These are phyloP conservation scores for Phellinidium pouzarii DNA, from an alignment of 1,284 basidiomycete genomes.

Conservation along the genomic window DNA sequence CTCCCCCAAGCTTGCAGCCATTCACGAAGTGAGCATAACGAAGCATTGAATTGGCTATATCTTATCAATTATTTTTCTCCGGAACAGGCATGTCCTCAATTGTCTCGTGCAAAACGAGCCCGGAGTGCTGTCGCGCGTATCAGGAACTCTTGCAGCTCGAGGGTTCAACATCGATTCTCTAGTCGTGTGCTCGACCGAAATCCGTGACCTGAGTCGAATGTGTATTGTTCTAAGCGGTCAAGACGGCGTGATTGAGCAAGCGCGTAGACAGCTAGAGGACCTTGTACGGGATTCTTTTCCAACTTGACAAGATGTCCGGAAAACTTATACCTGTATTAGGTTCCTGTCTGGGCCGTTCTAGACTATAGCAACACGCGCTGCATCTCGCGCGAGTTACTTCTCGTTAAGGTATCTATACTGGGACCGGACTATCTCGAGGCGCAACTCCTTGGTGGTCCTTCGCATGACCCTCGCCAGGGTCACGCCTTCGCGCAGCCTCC, in stretches of 20 bases:
- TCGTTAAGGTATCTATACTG: conserved; percentile 92
- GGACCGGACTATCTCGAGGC: conserved; percentile 96
- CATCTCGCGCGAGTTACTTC: conserved; percentile 82
- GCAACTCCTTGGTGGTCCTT: conserved; percentile 77
- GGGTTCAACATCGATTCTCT: conserved; percentile 99
- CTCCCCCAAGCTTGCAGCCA: conserved; percentile 86
- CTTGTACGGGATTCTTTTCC: too few species aligned
- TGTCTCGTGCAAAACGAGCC: conserved; percentile 99
- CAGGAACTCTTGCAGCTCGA: conserved; percentile 93
- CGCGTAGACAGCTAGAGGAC: conserved; percentile 88
- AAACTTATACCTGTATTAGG: conserved; percentile 39
- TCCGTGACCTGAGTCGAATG: conserved; percentile 96
- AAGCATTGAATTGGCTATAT: conserved; percentile 12
- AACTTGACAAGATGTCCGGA: too few species aligned
- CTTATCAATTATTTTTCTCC: conserved; percentile 1
- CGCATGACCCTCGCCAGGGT: conserved; percentile 57
- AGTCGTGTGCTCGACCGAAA: conserved; percentile 97
- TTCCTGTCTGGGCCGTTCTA: conserved; percentile 95
- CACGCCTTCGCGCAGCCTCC: conserved; percentile 10
- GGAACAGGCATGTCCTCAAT: conserved; percentile 84
- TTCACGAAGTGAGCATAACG: conserved; percentile 75
- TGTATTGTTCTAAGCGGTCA: conserved; percentile 96
- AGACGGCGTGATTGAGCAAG: conserved; percentile 97
- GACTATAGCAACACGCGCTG: conserved; percentile 91
- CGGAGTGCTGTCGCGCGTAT: conserved; percentile 95